Evolutionary conservation across 208 protist genomes (phyloP).

Genomic region (Acanthamoeba divionensis): DNA sequence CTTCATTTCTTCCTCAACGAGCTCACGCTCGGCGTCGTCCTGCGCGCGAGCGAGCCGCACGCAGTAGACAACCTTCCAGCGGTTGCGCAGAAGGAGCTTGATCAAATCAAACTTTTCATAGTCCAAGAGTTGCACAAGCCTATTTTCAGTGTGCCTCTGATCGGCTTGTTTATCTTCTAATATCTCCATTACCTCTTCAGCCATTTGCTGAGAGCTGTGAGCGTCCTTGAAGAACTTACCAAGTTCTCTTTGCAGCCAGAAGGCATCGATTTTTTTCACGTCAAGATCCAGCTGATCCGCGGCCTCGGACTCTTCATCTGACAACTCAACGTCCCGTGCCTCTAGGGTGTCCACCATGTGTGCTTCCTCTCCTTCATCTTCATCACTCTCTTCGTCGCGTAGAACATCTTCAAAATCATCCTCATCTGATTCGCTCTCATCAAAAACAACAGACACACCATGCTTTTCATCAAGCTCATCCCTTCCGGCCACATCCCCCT

Average conservation of each 20-base stretch:
- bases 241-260: constrained; percentile 88
- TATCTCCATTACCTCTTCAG: constrained; percentile 81
- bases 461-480: constrained; percentile 72
- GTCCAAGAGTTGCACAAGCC: constrained; percentile 81
- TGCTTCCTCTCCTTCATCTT: too few species aligned
- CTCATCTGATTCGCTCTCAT: constrained; percentile 80
- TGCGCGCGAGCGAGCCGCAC: constrained; percentile 75
- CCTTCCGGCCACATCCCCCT: constrained; percentile 23
- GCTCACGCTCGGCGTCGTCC: constrained; percentile 70
- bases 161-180: constrained; percentile 68
- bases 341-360: constrained; percentile 14
- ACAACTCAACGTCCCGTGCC: neutral
- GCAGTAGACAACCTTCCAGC: constrained; percentile 77
- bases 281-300: constrained; percentile 58
- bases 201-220: constrained; percentile 74
- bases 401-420: constrained; percentile 58
- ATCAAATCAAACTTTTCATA: constrained; percentile 90
- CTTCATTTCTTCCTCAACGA: constrained; percentile 82
- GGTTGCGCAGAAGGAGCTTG: constrained; percentile 80
- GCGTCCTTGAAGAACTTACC: constrained; percentile 78
- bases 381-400: constrained; percentile 21
- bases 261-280: constrained; percentile 83
- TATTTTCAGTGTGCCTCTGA: constrained; percentile 83
- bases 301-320: neutral
- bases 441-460: constrained; percentile 85